Percentiles rank a stretch among this genome's conserved stretches.
Evolutionary conservation across 805 yeast species (phyloP).

Genomic region (Spathaspora sp.): DNA sequence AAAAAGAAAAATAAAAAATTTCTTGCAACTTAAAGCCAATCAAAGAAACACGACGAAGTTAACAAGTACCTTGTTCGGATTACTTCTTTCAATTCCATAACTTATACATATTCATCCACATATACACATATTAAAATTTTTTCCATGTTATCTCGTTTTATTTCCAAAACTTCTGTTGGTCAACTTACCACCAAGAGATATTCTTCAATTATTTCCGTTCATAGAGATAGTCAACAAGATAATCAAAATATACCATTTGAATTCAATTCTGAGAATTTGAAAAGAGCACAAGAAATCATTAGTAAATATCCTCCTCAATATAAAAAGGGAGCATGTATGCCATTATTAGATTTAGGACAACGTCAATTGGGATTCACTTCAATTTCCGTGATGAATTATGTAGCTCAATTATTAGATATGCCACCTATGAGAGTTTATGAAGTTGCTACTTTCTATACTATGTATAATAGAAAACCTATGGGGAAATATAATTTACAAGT

Average conservation of each 20-base stretch:
- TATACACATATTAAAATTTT: no score
- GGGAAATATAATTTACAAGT: conserved; percentile 82
- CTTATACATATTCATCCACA: neutral
- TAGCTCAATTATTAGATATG: conserved; percentile 78
- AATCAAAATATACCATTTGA: conserved; percentile 68
- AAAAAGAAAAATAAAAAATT: neutral
- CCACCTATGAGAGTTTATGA: conserved; percentile 94
- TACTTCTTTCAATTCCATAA: neutral
- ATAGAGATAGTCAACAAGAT: conserved; percentile 68
- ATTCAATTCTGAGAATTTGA: conserved; percentile 60
- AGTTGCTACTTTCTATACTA: conserved; percentile 88
- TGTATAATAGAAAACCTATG: conserved; percentile 84
- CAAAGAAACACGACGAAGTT: neutral
- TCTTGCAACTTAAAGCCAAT: neutral
- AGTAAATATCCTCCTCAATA: conserved; percentile 83
- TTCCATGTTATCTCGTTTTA: neutral
- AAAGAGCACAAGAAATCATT: conserved; percentile 68
- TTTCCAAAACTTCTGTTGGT: conserved; percentile 5
- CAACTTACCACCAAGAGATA: conserved; percentile 18
- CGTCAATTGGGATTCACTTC: conserved; percentile 85
- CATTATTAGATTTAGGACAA: conserved; percentile 80
- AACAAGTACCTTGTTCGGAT: neutral
- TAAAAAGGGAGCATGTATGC: conserved; percentile 87
- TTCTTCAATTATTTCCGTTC: conserved; percentile 53
- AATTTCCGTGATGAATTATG: conserved; percentile 85